Evolutionary conservation across 495 filamentous ascomycete genomes (phyloP).

Genomic region (Paragyromitra xinjiangensis): DNA sequence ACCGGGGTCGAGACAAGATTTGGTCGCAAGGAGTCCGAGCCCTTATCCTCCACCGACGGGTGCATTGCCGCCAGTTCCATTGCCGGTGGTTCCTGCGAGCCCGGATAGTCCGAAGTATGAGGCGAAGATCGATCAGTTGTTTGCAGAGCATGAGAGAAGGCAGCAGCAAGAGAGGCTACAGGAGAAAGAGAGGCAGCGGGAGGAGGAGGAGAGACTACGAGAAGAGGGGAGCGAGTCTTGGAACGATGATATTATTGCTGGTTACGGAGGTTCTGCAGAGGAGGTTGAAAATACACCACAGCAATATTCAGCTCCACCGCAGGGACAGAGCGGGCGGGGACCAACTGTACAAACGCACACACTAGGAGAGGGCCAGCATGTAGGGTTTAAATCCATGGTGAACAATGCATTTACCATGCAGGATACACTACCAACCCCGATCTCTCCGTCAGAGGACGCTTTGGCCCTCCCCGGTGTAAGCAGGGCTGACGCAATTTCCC

Average conservation of each 20-base stretch:
- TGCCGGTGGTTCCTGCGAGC: slow-evolving; percentile 32
- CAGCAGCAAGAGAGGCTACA: background rate
- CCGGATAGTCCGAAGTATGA: slow-evolving; percentile 34
- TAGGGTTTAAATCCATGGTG: slow-evolving; percentile 49
- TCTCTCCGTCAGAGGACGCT: slow-evolving; percentile 14
- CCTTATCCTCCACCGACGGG: slow-evolving; percentile 49
- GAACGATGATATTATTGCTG: slow-evolving; percentile 52
- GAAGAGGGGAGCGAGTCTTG: slow-evolving; percentile 35
- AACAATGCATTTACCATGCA: slow-evolving; percentile 42
- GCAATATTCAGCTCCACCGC: background rate
- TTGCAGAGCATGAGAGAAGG: slow-evolving; percentile 28
- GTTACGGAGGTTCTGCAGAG: slow-evolving; percentile 42
- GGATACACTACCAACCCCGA: slow-evolving; percentile 44
- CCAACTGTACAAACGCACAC: too few relatives aligned
- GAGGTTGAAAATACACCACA: slow-evolving; percentile 7
- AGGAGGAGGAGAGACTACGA: background rate
- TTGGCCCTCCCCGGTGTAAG: background rate
- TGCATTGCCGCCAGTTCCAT: slow-evolving; percentile 44
- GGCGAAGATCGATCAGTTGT: slow-evolving; percentile 23
- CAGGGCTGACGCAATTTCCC: slow-evolving; percentile 29
- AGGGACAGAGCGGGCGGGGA: background rate
- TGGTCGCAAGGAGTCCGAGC: slow-evolving; percentile 36
- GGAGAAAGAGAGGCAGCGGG: slow-evolving; percentile 12
- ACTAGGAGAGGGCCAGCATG: slow-evolving; percentile 10
- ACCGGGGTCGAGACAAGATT: slow-evolving; percentile 39